Percentiles rank a stretch among this genome's conserved stretches.
These are phyloP conservation scores for Sporothrix brasiliensis DNA, from an alignment of 2,329 filamentous ascomycete genomes.

Conservation along the genomic window DNA sequence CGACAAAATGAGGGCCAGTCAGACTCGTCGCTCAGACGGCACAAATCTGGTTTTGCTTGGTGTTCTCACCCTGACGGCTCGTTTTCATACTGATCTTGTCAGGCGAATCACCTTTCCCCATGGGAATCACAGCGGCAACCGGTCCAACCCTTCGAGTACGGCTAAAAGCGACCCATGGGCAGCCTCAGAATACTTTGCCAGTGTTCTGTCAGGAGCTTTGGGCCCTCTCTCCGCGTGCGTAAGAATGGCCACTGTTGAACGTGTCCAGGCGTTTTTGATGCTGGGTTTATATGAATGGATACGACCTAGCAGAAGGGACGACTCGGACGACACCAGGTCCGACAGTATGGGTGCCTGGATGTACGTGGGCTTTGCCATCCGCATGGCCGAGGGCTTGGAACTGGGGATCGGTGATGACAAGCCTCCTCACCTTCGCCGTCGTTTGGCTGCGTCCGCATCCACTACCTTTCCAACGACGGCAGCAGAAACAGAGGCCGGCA, in stretches of 20 bases:
- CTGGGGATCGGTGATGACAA: slow-evolving; percentile 59
- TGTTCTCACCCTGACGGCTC: slow-evolving; percentile 68
- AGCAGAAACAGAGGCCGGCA: background rate
- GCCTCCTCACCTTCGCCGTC: slow-evolving; percentile 30
- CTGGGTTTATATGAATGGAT: slow-evolving; percentile 73
- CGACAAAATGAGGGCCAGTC: slow-evolving; percentile 45
- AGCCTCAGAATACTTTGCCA: slow-evolving; percentile 67
- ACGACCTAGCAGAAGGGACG: slow-evolving; percentile 51
- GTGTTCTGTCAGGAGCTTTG: slow-evolving; percentile 57
- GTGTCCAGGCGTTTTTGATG: slow-evolving; percentile 70
- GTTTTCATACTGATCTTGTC: slow-evolving; percentile 66
- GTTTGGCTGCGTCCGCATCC: background rate
- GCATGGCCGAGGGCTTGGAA: slow-evolving; percentile 64
- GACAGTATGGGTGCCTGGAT: slow-evolving; percentile 66
- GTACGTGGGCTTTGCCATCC: slow-evolving; percentile 65
- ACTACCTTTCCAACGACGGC: background rate
- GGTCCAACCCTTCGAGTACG: slow-evolving; percentile 42
- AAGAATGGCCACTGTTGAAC: slow-evolving; percentile 60
- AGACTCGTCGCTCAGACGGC: slow-evolving; percentile 38
- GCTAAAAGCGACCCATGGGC: slow-evolving; percentile 53
- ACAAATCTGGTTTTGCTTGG: slow-evolving; percentile 64
- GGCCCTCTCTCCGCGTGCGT: slow-evolving; percentile 53
- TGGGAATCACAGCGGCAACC: slow-evolving; percentile 42
- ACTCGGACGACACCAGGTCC: background rate
- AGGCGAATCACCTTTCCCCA: slow-evolving; percentile 53